Conservation (phyloP, 768 basidiomycete species). For the Multifurca ochricompacta region DNA sequence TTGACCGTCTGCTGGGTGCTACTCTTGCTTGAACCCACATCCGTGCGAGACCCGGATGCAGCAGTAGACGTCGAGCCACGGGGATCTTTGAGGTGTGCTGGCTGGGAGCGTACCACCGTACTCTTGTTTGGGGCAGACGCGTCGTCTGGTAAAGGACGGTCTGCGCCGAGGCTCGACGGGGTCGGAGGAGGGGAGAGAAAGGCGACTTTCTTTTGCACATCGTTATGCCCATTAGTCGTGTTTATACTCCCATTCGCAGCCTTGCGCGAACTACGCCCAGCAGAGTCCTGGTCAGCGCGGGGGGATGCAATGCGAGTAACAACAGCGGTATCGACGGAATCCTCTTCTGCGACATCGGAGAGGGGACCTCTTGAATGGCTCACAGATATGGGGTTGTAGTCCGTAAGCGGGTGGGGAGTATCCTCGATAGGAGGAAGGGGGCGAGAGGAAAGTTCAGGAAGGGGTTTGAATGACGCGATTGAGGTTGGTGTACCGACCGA, state of each 20-base stretch:
- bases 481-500: conserved; percentile 26
- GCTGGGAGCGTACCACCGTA: conserved; percentile 70
- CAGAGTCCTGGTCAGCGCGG: conserved; percentile 28
- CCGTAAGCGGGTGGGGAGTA: conserved; percentile 30
- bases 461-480: conserved; percentile 55
- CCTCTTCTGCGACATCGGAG: conserved; percentile 18
- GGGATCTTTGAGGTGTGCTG: conserved; percentile 59
- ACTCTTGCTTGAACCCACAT: conserved; percentile 41
- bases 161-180: conserved; percentile 38
- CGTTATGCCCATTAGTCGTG: conserved; percentile 29
- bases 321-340: conserved; percentile 16
- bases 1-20: conserved; percentile 38
- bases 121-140: conserved; percentile 46
- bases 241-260: conserved; percentile 31
- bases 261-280: conserved; percentile 34
- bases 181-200: conserved; percentile 79
- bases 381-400: conserved; percentile 19
- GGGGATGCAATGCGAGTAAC: conserved; percentile 19
- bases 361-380: conserved; percentile 23
- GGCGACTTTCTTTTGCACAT: conserved; percentile 78
- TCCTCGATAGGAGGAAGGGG: conserved; percentile 43
- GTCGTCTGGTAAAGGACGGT: conserved; percentile 46
- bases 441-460: conserved; percentile 55
- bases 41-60: conserved; percentile 54
- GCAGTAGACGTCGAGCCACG: conserved; percentile 60